phyloP scores from a whole-genome alignment of 345 rosid species.

The Eucalyptus virginea region DNA sequence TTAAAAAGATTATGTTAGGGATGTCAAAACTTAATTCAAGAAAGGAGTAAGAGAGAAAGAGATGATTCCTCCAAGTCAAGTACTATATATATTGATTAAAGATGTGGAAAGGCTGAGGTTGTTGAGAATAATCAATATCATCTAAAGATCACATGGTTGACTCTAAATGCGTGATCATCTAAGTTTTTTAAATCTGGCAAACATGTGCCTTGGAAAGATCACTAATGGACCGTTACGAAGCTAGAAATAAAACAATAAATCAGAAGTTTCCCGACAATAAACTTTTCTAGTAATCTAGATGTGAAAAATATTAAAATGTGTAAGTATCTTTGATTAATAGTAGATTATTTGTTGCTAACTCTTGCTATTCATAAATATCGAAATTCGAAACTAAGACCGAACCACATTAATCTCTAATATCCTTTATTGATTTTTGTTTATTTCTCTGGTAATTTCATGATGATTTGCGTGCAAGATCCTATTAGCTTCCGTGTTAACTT shows the following conservation, averaged over 20 bases:
- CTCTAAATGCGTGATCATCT: fast-evolving
- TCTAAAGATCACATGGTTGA: fast-evolving
- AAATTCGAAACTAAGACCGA: too few relatives aligned
- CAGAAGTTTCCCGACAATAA: fast-evolving
- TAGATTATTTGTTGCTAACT: fast-evolving
- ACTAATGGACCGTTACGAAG: background rate
- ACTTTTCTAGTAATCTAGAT: background rate
- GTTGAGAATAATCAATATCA: too few relatives aligned
- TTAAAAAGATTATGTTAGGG: background rate
- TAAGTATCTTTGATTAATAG: fast-evolving
- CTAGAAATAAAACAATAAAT: too few relatives aligned
- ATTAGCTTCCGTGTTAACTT: too few relatives aligned
- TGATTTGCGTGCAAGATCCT: too few relatives aligned
- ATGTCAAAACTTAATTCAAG: background rate
- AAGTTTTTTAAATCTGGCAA: fast-evolving
- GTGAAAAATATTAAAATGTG: fast-evolving
- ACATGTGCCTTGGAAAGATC: background rate
- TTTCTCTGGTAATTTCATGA: too few relatives aligned
- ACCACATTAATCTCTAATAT: too few relatives aligned
- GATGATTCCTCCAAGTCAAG: background rate
- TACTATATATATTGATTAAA: too few relatives aligned
- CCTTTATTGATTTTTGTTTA: too few relatives aligned
- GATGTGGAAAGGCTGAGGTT: fast-evolving
- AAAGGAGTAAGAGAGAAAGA: background rate
- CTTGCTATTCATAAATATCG: fast-evolving